These are phyloP conservation scores for Cryptococcus neoformans DNA, from an alignment of 1,284 basidiomycete genomes.

Conservation along the genomic window DNA sequence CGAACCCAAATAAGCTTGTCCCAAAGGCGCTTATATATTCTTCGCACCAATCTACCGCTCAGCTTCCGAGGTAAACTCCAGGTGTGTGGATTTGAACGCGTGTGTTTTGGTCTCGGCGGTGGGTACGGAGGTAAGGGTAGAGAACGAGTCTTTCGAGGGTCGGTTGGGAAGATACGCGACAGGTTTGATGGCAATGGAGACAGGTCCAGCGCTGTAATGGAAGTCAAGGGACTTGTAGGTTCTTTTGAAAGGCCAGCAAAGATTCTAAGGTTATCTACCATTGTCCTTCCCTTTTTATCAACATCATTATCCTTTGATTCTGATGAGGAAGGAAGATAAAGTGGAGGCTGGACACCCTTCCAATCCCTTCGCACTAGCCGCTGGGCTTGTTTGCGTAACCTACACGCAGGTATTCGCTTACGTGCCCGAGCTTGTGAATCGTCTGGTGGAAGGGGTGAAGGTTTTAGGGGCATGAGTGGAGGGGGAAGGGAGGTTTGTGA, in stretches of 20 bases:
- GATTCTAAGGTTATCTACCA: conserved; percentile 18
- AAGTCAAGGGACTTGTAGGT: background rate
- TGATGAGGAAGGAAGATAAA: conserved; percentile 13
- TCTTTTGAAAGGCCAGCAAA: conserved; percentile 15
- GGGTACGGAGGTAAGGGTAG: conserved; percentile 13
- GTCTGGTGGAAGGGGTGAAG: background rate
- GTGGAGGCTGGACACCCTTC: conserved; percentile 18
- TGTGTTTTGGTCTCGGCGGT: conserved; percentile 21
- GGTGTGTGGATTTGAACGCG: conserved; percentile 24
- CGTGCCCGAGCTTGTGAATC: conserved; percentile 10
- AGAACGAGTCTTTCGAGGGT: background rate
- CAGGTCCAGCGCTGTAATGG: background rate
- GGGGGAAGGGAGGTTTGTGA: conserved; percentile 9
- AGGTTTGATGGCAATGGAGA: conserved; percentile 7
- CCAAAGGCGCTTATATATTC: conserved; percentile 32
- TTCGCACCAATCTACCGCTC: conserved; percentile 17
- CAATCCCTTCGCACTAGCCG: conserved; percentile 12
- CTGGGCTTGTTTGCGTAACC: conserved; percentile 7
- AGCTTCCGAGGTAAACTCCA: conserved; percentile 27
- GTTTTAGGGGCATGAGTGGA: conserved; percentile 18
- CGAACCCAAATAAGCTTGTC: conserved; percentile 23
- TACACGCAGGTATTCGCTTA: conserved; percentile 8
- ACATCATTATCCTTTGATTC: background rate
- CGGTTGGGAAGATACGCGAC: conserved; percentile 19
- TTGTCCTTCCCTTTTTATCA: conserved; percentile 16